Evolutionary conservation across 768 basidiomycete species (phyloP).

Genomic region (Neoboletus subvelutipes): DNA sequence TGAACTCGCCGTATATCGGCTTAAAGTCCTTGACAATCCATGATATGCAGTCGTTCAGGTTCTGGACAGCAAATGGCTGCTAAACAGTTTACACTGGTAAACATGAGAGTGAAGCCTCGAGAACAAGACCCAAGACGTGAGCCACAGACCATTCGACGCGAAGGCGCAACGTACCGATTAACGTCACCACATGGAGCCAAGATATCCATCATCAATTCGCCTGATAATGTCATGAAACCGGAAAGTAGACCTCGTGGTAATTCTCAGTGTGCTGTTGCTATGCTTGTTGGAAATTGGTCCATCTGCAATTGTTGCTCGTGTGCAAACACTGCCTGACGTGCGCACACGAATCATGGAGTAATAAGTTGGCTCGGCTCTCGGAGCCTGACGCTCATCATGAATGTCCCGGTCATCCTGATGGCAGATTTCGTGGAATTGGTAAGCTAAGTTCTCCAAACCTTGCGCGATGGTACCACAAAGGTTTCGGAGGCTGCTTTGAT

Average conservation of each 20-base stretch:
- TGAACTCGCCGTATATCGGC: constrained; percentile 94
- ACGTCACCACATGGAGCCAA: constrained; percentile 99
- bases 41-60: too few species aligned
- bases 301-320: constrained; percentile 92
- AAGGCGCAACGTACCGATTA: too few species aligned
- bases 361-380: constrained; percentile 93
- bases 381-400: constrained; percentile 88
- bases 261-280: constrained; percentile 91
- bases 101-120: too few species aligned
- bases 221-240: constrained; percentile 99
- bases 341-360: constrained; percentile 98
- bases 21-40: constrained; percentile 81
- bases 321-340: constrained; percentile 94
- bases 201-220: constrained; percentile 69
- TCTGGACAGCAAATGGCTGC: too few species aligned
- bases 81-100: constrained; percentile 26
- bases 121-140: constrained; percentile 4
- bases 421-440: constrained; percentile 98
- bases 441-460: constrained; percentile 86
- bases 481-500: constrained; percentile 77
- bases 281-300: constrained; percentile 94
- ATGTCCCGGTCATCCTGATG: constrained; percentile 99
- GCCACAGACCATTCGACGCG: background rate
- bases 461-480: constrained; percentile 94
- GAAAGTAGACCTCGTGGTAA: constrained; percentile 97